These are phyloP conservation scores for Ilex paraguariensis DNA, from an alignment of 305 asterid species.

Conservation along the genomic window DNA sequence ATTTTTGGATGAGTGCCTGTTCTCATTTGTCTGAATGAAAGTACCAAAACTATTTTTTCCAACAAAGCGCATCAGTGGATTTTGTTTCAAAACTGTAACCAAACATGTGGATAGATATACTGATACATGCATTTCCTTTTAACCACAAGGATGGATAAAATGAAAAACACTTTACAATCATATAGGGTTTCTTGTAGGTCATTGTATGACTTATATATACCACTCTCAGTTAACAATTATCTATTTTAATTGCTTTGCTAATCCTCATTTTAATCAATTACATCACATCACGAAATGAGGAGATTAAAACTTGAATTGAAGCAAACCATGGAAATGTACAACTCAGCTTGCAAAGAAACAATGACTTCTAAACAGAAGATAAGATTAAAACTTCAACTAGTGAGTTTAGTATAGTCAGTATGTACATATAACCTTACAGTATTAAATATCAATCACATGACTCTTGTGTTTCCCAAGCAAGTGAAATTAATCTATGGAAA, in stretches of 20 bases:
- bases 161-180: no score
- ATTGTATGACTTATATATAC: no score
- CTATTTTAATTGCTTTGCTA: neutral
- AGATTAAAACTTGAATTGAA: conserved; percentile 60
- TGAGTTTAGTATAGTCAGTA: no score
- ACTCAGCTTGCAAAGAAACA: conserved; percentile 44
- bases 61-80: neutral
- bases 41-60: neutral
- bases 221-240: no score
- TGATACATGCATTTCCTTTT: no score
- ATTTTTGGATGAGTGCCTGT: neutral
- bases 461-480: conserved; percentile 28
- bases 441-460: no score
- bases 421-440: no score
- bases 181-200: no score
- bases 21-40: neutral
- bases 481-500: conserved; percentile 33
- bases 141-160: no score
- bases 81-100: neutral
- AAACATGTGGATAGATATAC: no score
- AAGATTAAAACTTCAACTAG: neutral
- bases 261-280: conserved; percentile 1
- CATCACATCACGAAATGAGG: conserved; percentile 51
- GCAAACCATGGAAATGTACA: conserved; percentile 51
- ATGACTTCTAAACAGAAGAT: conserved; percentile 30